These are phyloP conservation scores for Colletotrichum siamense DNA, from an alignment of 2,329 filamentous ascomycete species.

Conservation along the genomic window DNA sequence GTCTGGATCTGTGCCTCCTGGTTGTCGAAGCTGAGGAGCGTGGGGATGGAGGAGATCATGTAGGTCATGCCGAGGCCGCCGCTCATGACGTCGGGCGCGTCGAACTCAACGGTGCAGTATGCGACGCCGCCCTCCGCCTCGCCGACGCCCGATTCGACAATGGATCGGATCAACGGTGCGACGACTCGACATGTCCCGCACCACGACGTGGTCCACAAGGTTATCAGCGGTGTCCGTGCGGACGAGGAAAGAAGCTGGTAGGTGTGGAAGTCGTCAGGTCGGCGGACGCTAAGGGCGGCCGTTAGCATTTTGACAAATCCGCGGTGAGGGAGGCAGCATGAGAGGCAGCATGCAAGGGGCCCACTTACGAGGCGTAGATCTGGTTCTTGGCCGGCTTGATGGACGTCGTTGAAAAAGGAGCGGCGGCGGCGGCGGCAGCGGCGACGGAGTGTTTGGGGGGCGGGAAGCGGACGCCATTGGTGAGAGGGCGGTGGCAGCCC, in stretches of 20 bases:
- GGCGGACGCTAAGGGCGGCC: slow-evolving; percentile 51
- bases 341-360: neutral
- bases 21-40: slow-evolving; percentile 61
- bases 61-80: slow-evolving; percentile 55
- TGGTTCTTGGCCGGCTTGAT: slow-evolving; percentile 34
- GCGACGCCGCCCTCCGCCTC: slow-evolving; percentile 61
- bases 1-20: slow-evolving; percentile 56
- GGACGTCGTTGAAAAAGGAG: slow-evolving; percentile 14
- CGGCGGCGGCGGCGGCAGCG: neutral
- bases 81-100: slow-evolving; percentile 61
- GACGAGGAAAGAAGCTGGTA: slow-evolving; percentile 62
- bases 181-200: slow-evolving; percentile 60
- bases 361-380: slow-evolving; percentile 39
- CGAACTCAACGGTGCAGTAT: slow-evolving; percentile 61
- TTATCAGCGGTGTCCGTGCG: slow-evolving; percentile 60
- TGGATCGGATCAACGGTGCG: slow-evolving; percentile 50
- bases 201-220: slow-evolving; percentile 65
- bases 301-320: neutral
- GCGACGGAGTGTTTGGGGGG: neutral
- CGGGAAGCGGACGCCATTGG: neutral
- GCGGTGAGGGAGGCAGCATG: neutral
- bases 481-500: neutral
- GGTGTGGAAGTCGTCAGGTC: slow-evolving; percentile 57
- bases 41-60: slow-evolving; percentile 64
- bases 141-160: slow-evolving; percentile 57